phyloP scores from a whole-genome alignment of 495 filamentous ascomycete species.

The Venustampulla echinocandica region DNA sequence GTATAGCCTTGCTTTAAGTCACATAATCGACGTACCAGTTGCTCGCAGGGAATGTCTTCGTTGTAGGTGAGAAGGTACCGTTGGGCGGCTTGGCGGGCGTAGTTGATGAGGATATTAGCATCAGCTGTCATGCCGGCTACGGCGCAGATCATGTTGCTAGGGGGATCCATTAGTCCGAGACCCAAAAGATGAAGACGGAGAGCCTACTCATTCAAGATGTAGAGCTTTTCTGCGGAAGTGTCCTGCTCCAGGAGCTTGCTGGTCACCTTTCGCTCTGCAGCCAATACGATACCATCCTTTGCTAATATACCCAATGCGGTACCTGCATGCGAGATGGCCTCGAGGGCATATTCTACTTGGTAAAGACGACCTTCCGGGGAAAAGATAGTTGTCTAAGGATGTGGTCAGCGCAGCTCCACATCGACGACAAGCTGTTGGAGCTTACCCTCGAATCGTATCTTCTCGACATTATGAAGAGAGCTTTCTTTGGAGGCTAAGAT shows the following conservation, averaged over 20 bases:
- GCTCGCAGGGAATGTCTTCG: constrained; percentile 98
- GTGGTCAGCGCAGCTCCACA: constrained; percentile 33
- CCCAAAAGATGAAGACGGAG: neutral
- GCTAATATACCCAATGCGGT: constrained; percentile 94
- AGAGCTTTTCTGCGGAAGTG: constrained; percentile 98
- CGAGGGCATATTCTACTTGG: constrained; percentile 98
- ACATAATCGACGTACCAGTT: constrained; percentile 92
- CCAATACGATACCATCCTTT: constrained; percentile 95
- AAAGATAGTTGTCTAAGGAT: constrained; percentile 90
- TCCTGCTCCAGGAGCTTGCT: constrained; percentile 99
- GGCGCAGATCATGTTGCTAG: constrained; percentile 98
- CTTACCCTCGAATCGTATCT: constrained; percentile 95
- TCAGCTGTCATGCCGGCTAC: constrained; percentile 99
- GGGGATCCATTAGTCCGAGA: neutral
- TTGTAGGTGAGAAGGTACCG: constrained; percentile 97
- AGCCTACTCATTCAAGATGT: constrained; percentile 92
- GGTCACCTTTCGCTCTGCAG: constrained; percentile 98
- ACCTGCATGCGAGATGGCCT: constrained; percentile 96
- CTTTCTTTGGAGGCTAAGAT: neutral
- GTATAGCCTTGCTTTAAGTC: constrained; percentile 99
- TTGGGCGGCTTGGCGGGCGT: constrained; percentile 92
- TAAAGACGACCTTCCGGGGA: constrained; percentile 97
- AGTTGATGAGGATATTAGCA: constrained; percentile 99
- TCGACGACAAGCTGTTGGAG: constrained; percentile 20
- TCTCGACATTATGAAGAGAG: constrained; percentile 70